Conservation (phyloP, 768 basidiomycete genomes). For the Calvatia gigantea region DNA sequence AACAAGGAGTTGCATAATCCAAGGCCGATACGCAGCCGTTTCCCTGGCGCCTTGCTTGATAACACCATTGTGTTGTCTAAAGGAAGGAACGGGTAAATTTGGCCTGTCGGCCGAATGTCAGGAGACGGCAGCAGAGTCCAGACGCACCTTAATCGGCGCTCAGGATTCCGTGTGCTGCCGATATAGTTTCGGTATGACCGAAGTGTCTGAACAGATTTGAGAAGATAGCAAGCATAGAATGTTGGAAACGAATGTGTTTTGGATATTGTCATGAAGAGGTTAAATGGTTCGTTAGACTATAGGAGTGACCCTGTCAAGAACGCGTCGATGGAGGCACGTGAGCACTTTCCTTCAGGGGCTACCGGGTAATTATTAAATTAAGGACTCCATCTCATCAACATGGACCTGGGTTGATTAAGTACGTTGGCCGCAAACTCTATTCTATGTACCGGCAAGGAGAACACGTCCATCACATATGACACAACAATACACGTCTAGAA, state of each 20-base stretch:
- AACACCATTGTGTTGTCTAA: slow-evolving; percentile 80
- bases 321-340: slow-evolving; percentile 1
- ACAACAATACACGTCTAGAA: background rate
- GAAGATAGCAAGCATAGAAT: slow-evolving; percentile 83
- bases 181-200: slow-evolving; percentile 66
- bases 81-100: background rate
- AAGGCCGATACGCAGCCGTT: slow-evolving; percentile 59
- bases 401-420: slow-evolving; percentile 1
- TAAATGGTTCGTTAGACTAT: no score
- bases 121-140: no score
- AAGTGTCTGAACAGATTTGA: slow-evolving; percentile 61
- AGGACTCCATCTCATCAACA: no score
- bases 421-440: no score
- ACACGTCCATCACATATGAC: slow-evolving; percentile 19
- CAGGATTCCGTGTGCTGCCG: slow-evolving; percentile 68
- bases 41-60: slow-evolving; percentile 66
- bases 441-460: no score
- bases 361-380: no score
- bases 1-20: slow-evolving; percentile 86
- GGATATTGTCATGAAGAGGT: background rate
- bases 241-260: slow-evolving; percentile 47
- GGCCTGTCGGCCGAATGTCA: slow-evolving; percentile 4
- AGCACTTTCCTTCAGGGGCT: background rate
- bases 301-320: slow-evolving; percentile 8
- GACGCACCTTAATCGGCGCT: slow-evolving; percentile 54